These are phyloP conservation scores for Microthyrium microscopicum DNA, from an alignment of 2,329 filamentous ascomycete species.

Conservation along the genomic window DNA sequence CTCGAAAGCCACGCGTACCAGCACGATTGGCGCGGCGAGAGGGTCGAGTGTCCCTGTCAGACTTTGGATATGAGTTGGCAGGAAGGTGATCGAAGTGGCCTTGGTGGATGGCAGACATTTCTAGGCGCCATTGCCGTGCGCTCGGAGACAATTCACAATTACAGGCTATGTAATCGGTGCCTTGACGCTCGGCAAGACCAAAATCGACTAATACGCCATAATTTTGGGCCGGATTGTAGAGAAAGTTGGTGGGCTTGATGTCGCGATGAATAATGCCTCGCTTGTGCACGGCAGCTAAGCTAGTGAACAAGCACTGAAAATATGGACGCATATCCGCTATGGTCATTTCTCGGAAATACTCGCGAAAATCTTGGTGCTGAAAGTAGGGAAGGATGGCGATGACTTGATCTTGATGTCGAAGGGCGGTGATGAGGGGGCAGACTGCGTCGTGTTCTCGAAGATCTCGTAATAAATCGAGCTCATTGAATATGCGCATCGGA, in stretches of 20 bases:
- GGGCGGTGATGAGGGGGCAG: constrained; percentile 93
- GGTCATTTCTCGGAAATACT: constrained; percentile 84
- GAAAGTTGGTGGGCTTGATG: constrained; percentile 94
- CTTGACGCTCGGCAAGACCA: constrained; percentile 67
- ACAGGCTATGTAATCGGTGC: constrained; percentile 62
- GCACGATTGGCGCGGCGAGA: constrained; percentile 86
- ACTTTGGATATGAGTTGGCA: constrained; percentile 40
- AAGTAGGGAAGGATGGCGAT: constrained; percentile 92
- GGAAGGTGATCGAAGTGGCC: constrained; percentile 21
- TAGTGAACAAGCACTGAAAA: constrained; percentile 73
- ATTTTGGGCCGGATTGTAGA: constrained; percentile 68
- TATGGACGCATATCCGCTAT: constrained; percentile 78
- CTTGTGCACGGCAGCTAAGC: constrained; percentile 66
- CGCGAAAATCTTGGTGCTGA: constrained; percentile 82
- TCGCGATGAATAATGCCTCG: constrained; percentile 81
- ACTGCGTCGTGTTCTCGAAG: constrained; percentile 69
- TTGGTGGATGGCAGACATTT: constrained; percentile 42
- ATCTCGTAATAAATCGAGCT: constrained; percentile 83
- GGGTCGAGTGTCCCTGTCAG: constrained; percentile 69
- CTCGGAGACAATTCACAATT: constrained; percentile 54
- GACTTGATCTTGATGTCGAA: constrained; percentile 84
- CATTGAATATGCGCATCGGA: constrained; percentile 83
- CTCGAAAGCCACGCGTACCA: constrained; percentile 86
- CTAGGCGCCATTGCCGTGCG: constrained; percentile 42
- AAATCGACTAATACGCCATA: constrained; percentile 96